Evolutionary conservation across 768 basidiomycete genomes (phyloP).

Genomic region (Dictyophora rubrovolvata): DNA sequence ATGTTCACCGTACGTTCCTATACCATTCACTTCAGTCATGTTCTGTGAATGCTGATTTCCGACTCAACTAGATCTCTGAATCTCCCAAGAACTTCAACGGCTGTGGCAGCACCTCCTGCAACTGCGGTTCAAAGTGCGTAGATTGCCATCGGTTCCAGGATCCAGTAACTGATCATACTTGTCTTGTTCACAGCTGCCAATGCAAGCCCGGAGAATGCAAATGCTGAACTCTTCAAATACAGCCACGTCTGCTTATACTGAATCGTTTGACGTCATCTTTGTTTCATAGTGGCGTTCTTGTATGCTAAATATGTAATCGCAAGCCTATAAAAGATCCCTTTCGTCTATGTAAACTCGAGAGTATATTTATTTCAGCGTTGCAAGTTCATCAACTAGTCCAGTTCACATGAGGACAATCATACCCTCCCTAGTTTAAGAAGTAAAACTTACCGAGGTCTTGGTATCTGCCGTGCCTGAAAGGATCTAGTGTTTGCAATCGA

Average conservation of each 20-base stretch:
- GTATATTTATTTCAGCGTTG: neutral
- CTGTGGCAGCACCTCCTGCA: conserved; percentile 43
- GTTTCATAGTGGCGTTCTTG: neutral
- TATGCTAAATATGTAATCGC: neutral
- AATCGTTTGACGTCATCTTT: neutral
- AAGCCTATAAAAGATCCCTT: neutral
- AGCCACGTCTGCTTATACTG: neutral
- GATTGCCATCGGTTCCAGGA: neutral
- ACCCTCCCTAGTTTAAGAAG: neutral
- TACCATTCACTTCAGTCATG: conserved; percentile 10
- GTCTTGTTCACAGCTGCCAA: conserved; percentile 32
- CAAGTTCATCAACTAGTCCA: neutral
- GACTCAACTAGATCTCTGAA: conserved; percentile 22
- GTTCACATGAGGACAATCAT: neutral
- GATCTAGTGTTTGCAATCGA: conserved; percentile 57
- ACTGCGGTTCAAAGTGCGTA: conserved; percentile 39
- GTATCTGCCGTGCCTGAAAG: conserved; percentile 57
- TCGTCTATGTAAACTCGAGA: neutral
- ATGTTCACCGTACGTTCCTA: conserved; percentile 33
- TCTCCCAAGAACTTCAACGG: conserved; percentile 28
- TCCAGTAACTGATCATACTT: neutral
- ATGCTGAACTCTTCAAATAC: conserved; percentile 28
- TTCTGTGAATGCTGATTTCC: conserved; percentile 6
- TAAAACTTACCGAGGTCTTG: conserved; percentile 31
- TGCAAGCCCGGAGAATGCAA: conserved; percentile 60